A percentile compares a stretch with the other conserved stretches of the same genome.
These are phyloP conservation scores for Citrus reticulata DNA, from an alignment of 345 rosid species.

Conservation along the genomic window DNA sequence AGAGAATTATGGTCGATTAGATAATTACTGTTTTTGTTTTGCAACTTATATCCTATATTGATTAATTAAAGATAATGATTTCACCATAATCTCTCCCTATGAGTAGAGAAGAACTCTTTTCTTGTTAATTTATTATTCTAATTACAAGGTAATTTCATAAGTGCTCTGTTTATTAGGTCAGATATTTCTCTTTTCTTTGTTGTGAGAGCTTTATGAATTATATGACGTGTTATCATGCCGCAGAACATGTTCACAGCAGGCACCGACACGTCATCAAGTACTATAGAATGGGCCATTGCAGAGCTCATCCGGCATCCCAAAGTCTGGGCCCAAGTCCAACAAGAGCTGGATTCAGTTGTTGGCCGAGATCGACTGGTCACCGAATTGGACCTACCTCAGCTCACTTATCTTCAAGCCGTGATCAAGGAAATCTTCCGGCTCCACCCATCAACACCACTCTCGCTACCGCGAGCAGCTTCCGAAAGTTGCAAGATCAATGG, in stretches of 20 bases:
- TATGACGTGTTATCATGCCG: not conserved
- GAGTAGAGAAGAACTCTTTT: too few relatives aligned
- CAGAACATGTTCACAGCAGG: constrained; percentile 94
- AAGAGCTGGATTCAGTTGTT: constrained; percentile 62
- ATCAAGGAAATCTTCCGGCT: constrained; percentile 80
- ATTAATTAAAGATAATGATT: too few relatives aligned
- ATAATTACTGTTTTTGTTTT: too few relatives aligned
- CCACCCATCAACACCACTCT: constrained; percentile 82
- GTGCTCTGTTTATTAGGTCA: too few relatives aligned
- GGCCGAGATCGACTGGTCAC: constrained; percentile 47
- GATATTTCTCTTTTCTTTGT: too few relatives aligned
- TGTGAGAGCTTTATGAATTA: too few relatives aligned
- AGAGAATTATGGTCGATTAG: too few relatives aligned
- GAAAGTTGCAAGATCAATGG: constrained; percentile 77
- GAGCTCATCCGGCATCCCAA: constrained; percentile 77
- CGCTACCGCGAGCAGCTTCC: constrained; percentile 62
- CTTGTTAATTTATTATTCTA: too few relatives aligned
- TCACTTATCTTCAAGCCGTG: constrained; percentile 69
- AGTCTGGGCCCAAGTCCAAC: constrained; percentile 37
- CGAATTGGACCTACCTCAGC: constrained; percentile 48
- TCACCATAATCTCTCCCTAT: too few relatives aligned
- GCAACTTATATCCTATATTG: too few relatives aligned
- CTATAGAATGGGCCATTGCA: constrained; percentile 88
- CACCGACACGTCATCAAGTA: constrained; percentile 91
- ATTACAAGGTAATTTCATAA: too few relatives aligned